Evolutionary conservation across 2,329 filamentous ascomycete species (phyloP), one percentile per base, ranked within the genome.

Genomic region (Claviceps sp.): DNA sequence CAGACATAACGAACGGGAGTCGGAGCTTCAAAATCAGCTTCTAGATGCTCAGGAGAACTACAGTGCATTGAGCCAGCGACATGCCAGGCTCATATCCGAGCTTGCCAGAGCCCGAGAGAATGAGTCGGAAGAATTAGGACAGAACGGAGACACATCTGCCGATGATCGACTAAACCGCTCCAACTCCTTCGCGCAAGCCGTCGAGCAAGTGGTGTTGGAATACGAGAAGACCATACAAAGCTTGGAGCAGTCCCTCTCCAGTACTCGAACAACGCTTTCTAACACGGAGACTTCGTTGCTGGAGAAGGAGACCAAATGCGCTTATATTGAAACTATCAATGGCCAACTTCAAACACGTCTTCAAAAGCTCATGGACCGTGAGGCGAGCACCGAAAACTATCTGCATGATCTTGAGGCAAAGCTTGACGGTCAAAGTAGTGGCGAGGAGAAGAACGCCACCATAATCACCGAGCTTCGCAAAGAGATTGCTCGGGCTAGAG

Each of bases 191-290:
- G 90, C 91, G 1, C 86, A 95, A 64, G 91, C 91, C 30, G 91
- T 98, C 19, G 93, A 98, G 62, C 87, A 95, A 63, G 89, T 98
- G 22, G 89, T 98, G 3, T 73, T 97, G 48, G 93, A 98, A 68
- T 98, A 98, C 64, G 94, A 98, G 67, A 97, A 95, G 75, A 98
- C 94, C 0, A 98, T 98, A 48, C 90, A 97, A 65, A 85, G 81
- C 50, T 77, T 98, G 16, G 93, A 98, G 67, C 83, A 89, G 49
- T 96, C 90, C 1, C 78, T 98, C 14, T 90, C 90, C 0, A 93
- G 82, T 62, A 97, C 93, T 1, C 81, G 93, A 53, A 77, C 86
- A 38, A 89, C 87, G 0, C 74, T 98, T 30, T 85, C 93, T 11
- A 84, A 74, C 57, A 90, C 87, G 0, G 94, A 98, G 66, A 93